Percentiles rank a stretch among this genome's conserved stretches.
These are phyloP conservation scores for Penicillium sp. DNA, from an alignment of 2,329 filamentous ascomycete species.

Conservation along the genomic window DNA sequence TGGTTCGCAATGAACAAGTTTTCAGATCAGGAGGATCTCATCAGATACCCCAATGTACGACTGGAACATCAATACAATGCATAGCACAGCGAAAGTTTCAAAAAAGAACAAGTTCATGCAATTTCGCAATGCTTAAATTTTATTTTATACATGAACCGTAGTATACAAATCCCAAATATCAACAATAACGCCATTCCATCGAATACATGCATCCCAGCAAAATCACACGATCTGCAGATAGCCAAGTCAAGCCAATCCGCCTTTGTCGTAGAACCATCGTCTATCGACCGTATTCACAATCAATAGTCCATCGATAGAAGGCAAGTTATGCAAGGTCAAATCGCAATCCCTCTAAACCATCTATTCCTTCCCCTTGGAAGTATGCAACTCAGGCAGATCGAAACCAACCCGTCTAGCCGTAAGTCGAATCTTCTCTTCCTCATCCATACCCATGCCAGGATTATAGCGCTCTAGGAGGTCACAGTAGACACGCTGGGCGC, in stretches of 20 bases:
- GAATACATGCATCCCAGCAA: slow-evolving; percentile 6
- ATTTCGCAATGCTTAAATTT: not conserved
- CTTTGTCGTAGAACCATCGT: not conserved
- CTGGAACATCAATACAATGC: not conserved
- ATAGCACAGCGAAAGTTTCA: not conserved
- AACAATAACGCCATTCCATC: slow-evolving; percentile 8
- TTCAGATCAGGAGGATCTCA: not conserved
- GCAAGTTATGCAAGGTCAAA: not conserved
- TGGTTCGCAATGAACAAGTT: not conserved
- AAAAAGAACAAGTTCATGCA: not conserved
- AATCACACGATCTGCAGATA: not conserved
- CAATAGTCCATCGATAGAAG: not conserved
- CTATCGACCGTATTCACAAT: not conserved
- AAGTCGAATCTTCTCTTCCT: slow-evolving; percentile 77
- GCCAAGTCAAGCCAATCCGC: not conserved
- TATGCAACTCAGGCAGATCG: slow-evolving; percentile 66
- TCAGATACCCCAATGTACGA: not conserved
- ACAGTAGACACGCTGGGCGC: slow-evolving; percentile 80
- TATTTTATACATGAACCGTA: slow-evolving; percentile 9
- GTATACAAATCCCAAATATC: slow-evolving; percentile 6
- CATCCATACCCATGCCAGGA: slow-evolving; percentile 82
- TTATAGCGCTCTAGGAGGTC: slow-evolving; percentile 88
- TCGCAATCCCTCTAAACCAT: not conserved
- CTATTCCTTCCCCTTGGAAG: slow-evolving; percentile 43
- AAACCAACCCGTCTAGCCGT: slow-evolving; percentile 86